Conservation (phyloP, 2,329 filamentous ascomycete genomes). For the Aspergillus versicolor region DNA sequence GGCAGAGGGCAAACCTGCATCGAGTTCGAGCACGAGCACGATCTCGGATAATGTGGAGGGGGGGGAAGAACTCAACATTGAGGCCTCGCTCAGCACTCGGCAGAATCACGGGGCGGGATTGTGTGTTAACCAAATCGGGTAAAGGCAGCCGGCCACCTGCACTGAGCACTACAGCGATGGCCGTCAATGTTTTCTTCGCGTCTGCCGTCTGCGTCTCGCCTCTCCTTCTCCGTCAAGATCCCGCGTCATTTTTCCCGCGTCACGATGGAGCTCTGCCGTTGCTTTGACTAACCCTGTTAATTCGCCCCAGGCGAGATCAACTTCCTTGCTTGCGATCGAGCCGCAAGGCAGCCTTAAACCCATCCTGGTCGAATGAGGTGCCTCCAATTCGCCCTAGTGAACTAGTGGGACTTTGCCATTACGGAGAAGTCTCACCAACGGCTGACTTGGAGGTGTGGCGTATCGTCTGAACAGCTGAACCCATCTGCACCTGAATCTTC, state of each 20-base stretch:
- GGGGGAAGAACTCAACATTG: background rate
- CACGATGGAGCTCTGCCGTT: background rate
- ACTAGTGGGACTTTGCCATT: conserved; percentile 21
- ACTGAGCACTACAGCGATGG: no score
- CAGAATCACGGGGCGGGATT: conserved; percentile 6
- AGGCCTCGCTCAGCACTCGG: background rate
- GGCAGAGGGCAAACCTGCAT: background rate
- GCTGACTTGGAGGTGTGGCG: conserved; percentile 20
- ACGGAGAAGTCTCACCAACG: conserved; percentile 10
- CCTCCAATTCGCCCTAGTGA: conserved; percentile 18
- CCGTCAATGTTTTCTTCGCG: background rate
- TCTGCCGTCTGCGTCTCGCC: background rate
- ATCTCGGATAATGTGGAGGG: background rate
- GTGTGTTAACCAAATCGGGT: background rate
- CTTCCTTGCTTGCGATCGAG: conserved; percentile 10
- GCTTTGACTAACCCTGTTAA: background rate
- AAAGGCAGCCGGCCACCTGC: background rate
- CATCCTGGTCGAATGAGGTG: conserved; percentile 1
- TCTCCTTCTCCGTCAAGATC: background rate
- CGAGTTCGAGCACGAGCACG: background rate
- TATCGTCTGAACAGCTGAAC: conserved; percentile 24
- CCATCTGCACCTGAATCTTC: conserved; percentile 17
- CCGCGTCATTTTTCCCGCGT: background rate
- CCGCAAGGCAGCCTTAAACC: conserved; percentile 16
- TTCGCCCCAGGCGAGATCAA: conserved; percentile 3